phyloP scores from a whole-genome alignment of 164 flowering plant species.

The Platanus orientalis region DNA sequence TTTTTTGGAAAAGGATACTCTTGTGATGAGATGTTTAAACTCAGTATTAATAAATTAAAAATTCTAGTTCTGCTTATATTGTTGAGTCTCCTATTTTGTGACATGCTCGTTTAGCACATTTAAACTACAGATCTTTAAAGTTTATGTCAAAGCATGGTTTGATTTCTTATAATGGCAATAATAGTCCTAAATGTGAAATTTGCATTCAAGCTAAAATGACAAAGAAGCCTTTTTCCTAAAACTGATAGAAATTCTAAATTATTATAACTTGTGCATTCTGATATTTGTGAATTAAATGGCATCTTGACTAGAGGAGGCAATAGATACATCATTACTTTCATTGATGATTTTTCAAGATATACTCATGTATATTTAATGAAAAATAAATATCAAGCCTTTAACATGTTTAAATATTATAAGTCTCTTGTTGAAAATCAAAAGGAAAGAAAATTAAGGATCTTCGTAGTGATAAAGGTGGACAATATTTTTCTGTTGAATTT shows the following conservation, averaged over 20 bases:
- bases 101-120: background rate
- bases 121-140: background rate
- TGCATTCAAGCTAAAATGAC: too few relatives aligned
- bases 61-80: background rate
- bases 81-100: background rate
- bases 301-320: background rate
- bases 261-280: too few relatives aligned
- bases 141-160: slow-evolving; percentile 1
- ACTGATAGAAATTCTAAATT: too few relatives aligned
- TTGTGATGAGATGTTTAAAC: background rate
- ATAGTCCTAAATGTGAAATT: too few relatives aligned
- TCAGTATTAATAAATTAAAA: background rate
- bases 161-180: background rate
- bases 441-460: too few relatives aligned
- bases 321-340: background rate
- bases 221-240: too few relatives aligned
- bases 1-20: too few relatives aligned
- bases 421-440: too few relatives aligned
- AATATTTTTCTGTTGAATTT: too few relatives aligned
- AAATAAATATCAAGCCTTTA: background rate
- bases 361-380: background rate
- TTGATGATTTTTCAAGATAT: background rate
- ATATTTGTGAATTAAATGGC: too few relatives aligned
- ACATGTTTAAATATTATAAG: background rate
- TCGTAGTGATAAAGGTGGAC: background rate